phyloP scores from a whole-genome alignment of 2,329 filamentous ascomycete genomes.

The Xylaria digitata region DNA sequence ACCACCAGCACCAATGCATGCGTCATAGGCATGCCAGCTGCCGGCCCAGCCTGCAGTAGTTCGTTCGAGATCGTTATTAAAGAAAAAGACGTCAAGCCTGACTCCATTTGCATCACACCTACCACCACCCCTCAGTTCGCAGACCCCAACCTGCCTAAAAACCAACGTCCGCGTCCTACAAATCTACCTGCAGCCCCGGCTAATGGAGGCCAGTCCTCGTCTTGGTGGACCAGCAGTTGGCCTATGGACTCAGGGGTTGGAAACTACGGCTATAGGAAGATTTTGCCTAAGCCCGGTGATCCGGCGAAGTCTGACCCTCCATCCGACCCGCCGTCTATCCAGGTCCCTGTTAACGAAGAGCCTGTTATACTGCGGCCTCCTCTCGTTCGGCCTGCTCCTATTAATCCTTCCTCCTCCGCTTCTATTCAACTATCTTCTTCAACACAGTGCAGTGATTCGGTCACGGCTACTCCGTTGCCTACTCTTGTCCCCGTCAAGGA shows the following conservation, averaged over 20 bases:
- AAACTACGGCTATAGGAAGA: slow-evolving; percentile 11
- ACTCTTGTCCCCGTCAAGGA: slow-evolving; percentile 13
- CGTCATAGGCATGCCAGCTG: slow-evolving; percentile 44
- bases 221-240: slow-evolving; percentile 18
- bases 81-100: slow-evolving; percentile 37
- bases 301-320: slow-evolving; percentile 10
- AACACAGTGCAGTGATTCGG: not conserved
- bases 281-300: slow-evolving; percentile 3
- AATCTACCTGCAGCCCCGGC: not conserved
- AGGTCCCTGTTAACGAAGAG: slow-evolving; percentile 11
- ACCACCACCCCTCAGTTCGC: slow-evolving; percentile 18
- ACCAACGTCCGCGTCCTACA: slow-evolving; percentile 5
- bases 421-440: not conserved
- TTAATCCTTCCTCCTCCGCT: not conserved
- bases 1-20: slow-evolving; percentile 43
- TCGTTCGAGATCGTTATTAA: slow-evolving; percentile 45
- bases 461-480: slow-evolving; percentile 1
- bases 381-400: not conserved
- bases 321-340: slow-evolving; percentile 8
- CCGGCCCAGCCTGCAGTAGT: slow-evolving; percentile 39
- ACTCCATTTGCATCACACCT: slow-evolving; percentile 46
- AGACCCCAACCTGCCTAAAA: slow-evolving; percentile 2
- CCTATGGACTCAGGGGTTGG: not conserved
- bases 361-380: slow-evolving; percentile 1
- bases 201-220: not conserved